phyloP scores from a whole-genome alignment of 495 filamentous ascomycete genomes.

The Daldinia grandis region DNA sequence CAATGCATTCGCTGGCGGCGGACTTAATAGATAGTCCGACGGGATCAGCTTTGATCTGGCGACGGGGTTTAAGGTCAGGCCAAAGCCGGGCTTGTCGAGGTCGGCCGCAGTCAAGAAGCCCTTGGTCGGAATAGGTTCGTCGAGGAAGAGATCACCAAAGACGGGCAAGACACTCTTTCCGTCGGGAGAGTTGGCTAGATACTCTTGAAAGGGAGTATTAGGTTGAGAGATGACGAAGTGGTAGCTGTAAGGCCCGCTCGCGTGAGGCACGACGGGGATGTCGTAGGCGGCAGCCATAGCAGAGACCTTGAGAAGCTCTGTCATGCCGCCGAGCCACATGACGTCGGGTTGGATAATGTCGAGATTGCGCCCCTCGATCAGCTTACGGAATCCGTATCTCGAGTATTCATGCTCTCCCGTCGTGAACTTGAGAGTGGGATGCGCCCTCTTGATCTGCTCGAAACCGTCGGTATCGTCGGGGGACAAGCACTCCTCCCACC shows the following conservation, averaged over 20 bases:
- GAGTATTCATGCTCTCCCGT: slow-evolving; percentile 96
- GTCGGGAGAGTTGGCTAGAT: slow-evolving; percentile 89
- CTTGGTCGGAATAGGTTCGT: slow-evolving; percentile 86
- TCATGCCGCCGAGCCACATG: slow-evolving; percentile 95
- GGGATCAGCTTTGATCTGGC: slow-evolving; percentile 76
- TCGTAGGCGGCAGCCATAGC: slow-evolving; percentile 92
- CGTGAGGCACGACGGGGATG: slow-evolving; percentile 92
- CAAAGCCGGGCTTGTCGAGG: slow-evolving; percentile 90
- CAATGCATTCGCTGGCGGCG: slow-evolving; percentile 71
- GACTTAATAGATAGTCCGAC: slow-evolving; percentile 73
- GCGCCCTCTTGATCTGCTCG: slow-evolving; percentile 84
- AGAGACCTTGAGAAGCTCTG: slow-evolving; percentile 87
- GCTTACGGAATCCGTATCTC: slow-evolving; percentile 90
- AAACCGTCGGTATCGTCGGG: slow-evolving; percentile 93
- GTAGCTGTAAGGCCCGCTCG: slow-evolving; percentile 91
- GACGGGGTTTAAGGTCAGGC: slow-evolving; percentile 81
- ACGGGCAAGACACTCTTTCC: slow-evolving; percentile 88
- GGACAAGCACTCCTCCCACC: slow-evolving; percentile 93
- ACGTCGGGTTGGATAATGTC: slow-evolving; percentile 95
- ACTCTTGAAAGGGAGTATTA: slow-evolving; percentile 94
- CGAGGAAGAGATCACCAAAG: slow-evolving; percentile 88
- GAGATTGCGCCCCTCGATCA: slow-evolving; percentile 88
- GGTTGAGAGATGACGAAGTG: slow-evolving; percentile 92
- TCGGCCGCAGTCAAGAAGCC: slow-evolving; percentile 80
- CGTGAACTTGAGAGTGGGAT: slow-evolving; percentile 91